phyloP scores from a whole-genome alignment of 2,329 filamentous ascomycete species.

The Pezizomycotina sp. region DNA sequence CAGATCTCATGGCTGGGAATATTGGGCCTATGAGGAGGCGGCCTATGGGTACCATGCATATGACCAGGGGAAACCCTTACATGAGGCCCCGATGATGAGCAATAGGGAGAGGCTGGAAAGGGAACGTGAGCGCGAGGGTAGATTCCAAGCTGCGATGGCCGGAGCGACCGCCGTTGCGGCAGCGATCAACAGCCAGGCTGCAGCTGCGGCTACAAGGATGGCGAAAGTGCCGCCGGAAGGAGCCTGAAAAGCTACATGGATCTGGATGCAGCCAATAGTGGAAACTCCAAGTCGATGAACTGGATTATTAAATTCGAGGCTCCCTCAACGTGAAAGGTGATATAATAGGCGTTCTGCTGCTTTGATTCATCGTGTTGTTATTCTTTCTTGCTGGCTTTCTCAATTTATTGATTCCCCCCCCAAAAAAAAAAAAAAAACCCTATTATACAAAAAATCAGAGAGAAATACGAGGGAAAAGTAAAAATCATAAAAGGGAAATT shows the following conservation, averaged over 20 bases:
- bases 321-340: no score
- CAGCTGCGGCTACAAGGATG: slow-evolving; percentile 67
- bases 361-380: no score
- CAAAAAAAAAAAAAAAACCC: no score
- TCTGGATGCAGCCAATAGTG: slow-evolving; percentile 64
- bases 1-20: slow-evolving; percentile 15
- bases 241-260: slow-evolving; percentile 97
- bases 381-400: no score
- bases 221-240: slow-evolving; percentile 69
- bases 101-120: slow-evolving; percentile 17
- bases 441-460: no score
- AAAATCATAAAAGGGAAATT: no score
- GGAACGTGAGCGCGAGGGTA: slow-evolving; percentile 34
- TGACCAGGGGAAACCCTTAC: slow-evolving; percentile 16
- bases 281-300: slow-evolving; percentile 49
- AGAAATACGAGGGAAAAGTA: no score
- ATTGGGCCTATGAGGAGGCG: slow-evolving; percentile 17
- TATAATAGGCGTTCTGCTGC: no score
- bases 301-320: slow-evolving; percentile 93
- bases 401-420: no score
- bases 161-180: slow-evolving; percentile 40
- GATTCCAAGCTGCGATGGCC: slow-evolving; percentile 34
- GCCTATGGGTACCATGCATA: slow-evolving; percentile 14
- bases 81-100: slow-evolving; percentile 12
- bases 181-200: slow-evolving; percentile 58